A percentile compares a stretch with the other conserved stretches of the same genome.
phyloP scores from a whole-genome alignment of 208 protist species.

The Leishmania martiniquensis region DNA sequence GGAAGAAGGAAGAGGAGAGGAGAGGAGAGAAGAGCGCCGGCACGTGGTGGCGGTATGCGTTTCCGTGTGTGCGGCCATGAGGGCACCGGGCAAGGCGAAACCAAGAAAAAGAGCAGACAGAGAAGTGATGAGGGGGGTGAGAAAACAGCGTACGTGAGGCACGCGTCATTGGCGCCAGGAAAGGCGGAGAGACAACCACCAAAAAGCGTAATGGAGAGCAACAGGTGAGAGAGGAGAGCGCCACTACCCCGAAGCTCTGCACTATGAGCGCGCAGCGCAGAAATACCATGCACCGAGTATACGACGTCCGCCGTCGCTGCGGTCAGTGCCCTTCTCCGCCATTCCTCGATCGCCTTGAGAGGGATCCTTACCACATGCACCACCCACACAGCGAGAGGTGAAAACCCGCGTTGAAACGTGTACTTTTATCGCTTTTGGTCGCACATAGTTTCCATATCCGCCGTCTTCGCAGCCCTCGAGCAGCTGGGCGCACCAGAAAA shows the following conservation, averaged over 20 bases:
- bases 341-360: background rate
- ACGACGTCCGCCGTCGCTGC: background rate
- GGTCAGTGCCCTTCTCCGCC: background rate
- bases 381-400: background rate
- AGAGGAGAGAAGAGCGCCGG: background rate
- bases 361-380: background rate
- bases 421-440: background rate
- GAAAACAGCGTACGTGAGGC: too few relatives aligned
- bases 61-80: background rate
- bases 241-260: background rate
- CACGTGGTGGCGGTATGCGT: background rate
- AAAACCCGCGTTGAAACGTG: background rate
- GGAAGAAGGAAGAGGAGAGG: too few relatives aligned
- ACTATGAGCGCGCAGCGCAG: background rate
- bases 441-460: background rate
- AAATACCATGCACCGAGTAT: background rate
- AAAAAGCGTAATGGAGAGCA: background rate
- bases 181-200: background rate
- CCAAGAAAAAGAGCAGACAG: background rate
- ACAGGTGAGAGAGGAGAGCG: background rate
- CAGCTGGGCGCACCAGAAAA: background rate
- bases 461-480: background rate
- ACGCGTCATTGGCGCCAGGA: background rate
- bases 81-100: background rate
- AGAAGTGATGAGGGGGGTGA: too few relatives aligned